phyloP scores from a whole-genome alignment of 306 rosid genomes.

The Alnus glutinosa region DNA sequence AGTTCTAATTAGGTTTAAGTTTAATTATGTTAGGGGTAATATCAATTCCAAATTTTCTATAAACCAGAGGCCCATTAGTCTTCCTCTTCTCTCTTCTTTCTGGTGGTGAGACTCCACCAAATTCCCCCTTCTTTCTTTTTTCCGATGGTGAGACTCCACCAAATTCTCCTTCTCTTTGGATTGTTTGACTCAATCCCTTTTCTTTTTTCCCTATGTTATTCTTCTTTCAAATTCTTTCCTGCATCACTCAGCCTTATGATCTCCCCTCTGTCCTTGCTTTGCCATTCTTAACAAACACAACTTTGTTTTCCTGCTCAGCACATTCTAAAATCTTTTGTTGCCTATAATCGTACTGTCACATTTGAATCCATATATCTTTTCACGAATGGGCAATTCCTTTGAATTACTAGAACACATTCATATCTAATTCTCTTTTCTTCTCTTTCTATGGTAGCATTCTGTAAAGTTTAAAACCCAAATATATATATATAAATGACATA shows the following conservation, averaged over 20 bases:
- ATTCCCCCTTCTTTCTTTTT: too few relatives aligned
- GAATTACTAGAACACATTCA: background rate
- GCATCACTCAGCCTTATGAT: background rate
- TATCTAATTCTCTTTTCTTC: background rate
- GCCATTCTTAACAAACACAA: background rate
- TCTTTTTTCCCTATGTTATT: too few relatives aligned
- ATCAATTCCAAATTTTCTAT: background rate
- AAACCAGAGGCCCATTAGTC: background rate
- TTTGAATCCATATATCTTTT: background rate
- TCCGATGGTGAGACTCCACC: too few relatives aligned
- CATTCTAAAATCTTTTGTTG: background rate
- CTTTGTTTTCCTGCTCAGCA: background rate
- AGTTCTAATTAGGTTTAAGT: background rate
- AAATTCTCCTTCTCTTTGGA: too few relatives aligned
- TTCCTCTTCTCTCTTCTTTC: too few relatives aligned
- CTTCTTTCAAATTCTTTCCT: too few relatives aligned
- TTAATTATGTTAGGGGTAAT: background rate
- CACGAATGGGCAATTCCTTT: background rate
- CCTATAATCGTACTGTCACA: background rate
- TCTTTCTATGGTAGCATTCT: too few relatives aligned
- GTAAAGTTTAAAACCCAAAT: too few relatives aligned
- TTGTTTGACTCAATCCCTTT: too few relatives aligned
- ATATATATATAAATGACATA: background rate
- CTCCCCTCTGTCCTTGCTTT: background rate
- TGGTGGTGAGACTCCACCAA: too few relatives aligned